Conservation (phyloP, 306 rosid species). For the Delonix regia region DNA sequence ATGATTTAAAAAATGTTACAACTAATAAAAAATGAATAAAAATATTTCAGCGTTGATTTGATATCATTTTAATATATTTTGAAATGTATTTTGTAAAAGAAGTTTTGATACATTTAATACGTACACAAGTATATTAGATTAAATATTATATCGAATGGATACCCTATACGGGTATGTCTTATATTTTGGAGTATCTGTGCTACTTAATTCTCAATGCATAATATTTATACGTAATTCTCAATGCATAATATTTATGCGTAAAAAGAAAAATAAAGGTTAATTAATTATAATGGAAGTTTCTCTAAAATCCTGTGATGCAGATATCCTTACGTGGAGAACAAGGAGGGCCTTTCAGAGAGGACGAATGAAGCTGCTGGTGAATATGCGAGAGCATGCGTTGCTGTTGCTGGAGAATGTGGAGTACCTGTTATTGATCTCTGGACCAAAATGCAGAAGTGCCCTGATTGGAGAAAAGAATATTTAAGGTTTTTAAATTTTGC, state of each 20-base stretch:
- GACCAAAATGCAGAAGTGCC: constrained; percentile 79
- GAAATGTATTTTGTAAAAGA: too few species aligned
- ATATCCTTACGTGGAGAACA: constrained; percentile 60
- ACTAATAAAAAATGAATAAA: too few species aligned
- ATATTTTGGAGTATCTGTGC: too few species aligned
- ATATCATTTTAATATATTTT: too few species aligned
- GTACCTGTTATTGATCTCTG: constrained; percentile 67
- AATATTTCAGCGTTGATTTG: too few species aligned
- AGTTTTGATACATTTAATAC: too few species aligned
- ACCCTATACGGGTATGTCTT: too few species aligned
- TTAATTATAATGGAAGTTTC: neutral
- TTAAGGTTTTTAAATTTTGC: constrained; percentile 49
- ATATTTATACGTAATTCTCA: too few species aligned
- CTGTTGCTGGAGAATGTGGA: constrained; percentile 64
- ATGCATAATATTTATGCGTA: neutral
- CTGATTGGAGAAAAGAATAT: constrained; percentile 58
- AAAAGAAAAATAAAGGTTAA: neutral
- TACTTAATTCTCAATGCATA: too few species aligned
- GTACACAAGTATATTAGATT: too few species aligned
- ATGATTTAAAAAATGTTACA: too few species aligned
- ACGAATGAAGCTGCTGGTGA: constrained; percentile 84
- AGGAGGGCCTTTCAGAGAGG: constrained; percentile 75
- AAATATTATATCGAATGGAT: too few species aligned
- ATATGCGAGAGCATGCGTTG: constrained; percentile 68
- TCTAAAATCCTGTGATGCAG: constrained; percentile 38